These are phyloP conservation scores for Claviceps pazoutovae DNA, from an alignment of 2,329 filamentous ascomycete species.

Conservation along the genomic window DNA sequence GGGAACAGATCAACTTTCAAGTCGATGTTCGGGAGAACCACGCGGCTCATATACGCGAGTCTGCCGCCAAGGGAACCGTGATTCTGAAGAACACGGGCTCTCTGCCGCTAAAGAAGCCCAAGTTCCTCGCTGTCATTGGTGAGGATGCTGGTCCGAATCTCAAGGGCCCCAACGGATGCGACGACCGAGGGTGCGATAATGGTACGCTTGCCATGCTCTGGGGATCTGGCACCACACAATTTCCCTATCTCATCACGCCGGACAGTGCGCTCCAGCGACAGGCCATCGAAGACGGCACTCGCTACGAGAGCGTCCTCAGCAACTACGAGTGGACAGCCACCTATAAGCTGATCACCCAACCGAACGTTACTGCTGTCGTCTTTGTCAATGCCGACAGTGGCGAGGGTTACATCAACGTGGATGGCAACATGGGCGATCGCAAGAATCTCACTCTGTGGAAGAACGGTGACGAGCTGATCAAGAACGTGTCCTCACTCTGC, in stretches of 20 bases:
- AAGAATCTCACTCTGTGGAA: constrained; percentile 89
- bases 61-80: constrained; percentile 69
- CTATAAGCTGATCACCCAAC: constrained; percentile 43
- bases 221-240: constrained; percentile 62
- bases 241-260: constrained; percentile 64
- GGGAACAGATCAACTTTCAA: constrained; percentile 61
- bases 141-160: constrained; percentile 68
- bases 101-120: constrained; percentile 67
- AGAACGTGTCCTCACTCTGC: constrained; percentile 62
- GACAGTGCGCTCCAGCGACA: constrained; percentile 53
- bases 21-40: constrained; percentile 75
- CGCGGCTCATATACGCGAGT: constrained; percentile 55
- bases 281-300: constrained; percentile 43
- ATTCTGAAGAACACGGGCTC: constrained; percentile 73
- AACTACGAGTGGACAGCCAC: constrained; percentile 51
- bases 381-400: constrained; percentile 82
- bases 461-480: constrained; percentile 65
- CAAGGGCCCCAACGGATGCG: constrained; percentile 65
- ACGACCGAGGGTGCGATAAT: constrained; percentile 46
- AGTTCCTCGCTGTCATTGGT: constrained; percentile 64
- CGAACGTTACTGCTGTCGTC: constrained; percentile 61
- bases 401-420: constrained; percentile 74
- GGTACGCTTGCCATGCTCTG: constrained; percentile 62
- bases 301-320: constrained; percentile 53
- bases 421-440: constrained; percentile 75